phyloP scores from a whole-genome alignment of 306 rosid genomes.

The Lathyrus tuberosus region DNA sequence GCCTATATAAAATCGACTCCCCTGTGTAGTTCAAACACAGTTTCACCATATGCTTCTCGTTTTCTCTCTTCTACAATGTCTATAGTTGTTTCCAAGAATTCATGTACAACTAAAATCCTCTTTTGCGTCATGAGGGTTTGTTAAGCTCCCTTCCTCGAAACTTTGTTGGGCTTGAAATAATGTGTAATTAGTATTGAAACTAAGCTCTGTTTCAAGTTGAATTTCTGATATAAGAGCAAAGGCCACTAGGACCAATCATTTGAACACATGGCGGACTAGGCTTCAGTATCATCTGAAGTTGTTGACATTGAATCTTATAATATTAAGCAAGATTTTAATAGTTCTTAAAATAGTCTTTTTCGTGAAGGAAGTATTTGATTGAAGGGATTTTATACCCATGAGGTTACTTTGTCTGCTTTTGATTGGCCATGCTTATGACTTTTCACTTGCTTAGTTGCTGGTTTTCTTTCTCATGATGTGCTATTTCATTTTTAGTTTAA shows the following conservation, averaged over 20 bases:
- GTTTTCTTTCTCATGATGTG: constrained; percentile 16
- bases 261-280: constrained; percentile 6
- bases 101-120: too few relatives aligned
- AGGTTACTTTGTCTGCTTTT: constrained; percentile 25
- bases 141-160: background rate
- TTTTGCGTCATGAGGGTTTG: background rate
- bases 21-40: background rate
- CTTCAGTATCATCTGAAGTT: constrained; percentile 2
- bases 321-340: constrained; percentile 19
- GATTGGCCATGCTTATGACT: constrained; percentile 25
- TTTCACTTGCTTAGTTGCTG: constrained; percentile 27
- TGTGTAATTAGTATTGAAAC: background rate
- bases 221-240: constrained; percentile 21
- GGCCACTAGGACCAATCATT: constrained; percentile 14
- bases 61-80: background rate
- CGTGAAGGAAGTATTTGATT: constrained; percentile 26
- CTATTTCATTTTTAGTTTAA: constrained; percentile 18
- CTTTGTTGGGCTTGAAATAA: constrained; percentile 10
- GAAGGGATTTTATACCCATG: constrained; percentile 11
- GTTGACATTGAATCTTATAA: constrained; percentile 22
- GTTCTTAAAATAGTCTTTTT: background rate
- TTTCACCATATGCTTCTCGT: background rate
- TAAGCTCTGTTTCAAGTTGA: constrained; percentile 5
- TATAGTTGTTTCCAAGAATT: background rate
- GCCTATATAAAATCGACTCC: background rate